Evolutionary conservation across 257 asterid genomes (phyloP).

Genomic region (Verbascum thapsus): DNA sequence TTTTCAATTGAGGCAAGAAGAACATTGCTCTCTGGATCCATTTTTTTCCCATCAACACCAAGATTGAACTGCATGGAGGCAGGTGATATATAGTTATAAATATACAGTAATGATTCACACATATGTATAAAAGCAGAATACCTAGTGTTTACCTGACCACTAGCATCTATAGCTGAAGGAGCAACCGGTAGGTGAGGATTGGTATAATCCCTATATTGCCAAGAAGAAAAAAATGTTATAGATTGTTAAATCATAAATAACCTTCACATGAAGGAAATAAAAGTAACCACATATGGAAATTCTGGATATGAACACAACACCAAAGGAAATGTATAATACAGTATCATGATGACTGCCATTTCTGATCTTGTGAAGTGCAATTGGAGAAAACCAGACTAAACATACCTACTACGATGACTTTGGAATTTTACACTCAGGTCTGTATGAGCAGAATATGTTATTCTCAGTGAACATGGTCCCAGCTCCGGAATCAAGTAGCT

Average conservation of each 20-base stretch:
- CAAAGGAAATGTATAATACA: background rate
- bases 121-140: background rate
- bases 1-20: slow-evolving; percentile 96
- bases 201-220: slow-evolving; percentile 63
- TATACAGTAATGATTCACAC: background rate
- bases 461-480: slow-evolving; percentile 65
- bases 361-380: background rate
- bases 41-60: slow-evolving; percentile 84
- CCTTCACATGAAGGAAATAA: background rate
- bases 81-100: background rate
- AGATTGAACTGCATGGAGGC: slow-evolving; percentile 60
- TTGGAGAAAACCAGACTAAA: background rate
- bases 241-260: background rate
- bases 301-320: background rate
- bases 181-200: slow-evolving; percentile 74
- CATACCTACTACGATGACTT: slow-evolving; percentile 63
- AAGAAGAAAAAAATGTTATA: slow-evolving; percentile 18
- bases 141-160: slow-evolving; percentile 55
- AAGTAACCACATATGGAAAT: background rate
- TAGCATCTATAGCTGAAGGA: slow-evolving; percentile 73
- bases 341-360: slow-evolving; percentile 17
- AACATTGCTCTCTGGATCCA: slow-evolving; percentile 97
- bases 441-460: slow-evolving; percentile 76
- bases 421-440: slow-evolving; percentile 77
- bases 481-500: slow-evolving; percentile 70